Percentiles rank a stretch among this genome's conserved stretches.
Conservation (phyloP, 106 monocot genomes). For the Dioscorea zingiberensis region DNA sequence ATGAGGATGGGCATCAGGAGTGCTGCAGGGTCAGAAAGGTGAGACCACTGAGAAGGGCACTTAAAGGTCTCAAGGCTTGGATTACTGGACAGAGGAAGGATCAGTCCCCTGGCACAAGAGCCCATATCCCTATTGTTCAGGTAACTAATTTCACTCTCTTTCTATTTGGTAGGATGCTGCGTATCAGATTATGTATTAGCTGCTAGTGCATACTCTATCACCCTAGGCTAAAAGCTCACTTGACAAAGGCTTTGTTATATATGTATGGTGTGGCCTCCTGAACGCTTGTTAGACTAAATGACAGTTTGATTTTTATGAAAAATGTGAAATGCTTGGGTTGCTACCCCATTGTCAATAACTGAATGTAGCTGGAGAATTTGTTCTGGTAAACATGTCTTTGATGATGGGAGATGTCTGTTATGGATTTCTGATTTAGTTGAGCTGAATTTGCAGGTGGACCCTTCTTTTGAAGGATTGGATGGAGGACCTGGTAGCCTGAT, state of each 20-base stretch:
- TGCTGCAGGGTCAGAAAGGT: constrained; percentile 93
- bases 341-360: no score
- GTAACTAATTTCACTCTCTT: constrained; percentile 11
- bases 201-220: no score
- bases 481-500: constrained; percentile 88
- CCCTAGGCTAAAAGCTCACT: no score
- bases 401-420: not conserved
- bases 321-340: no score
- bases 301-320: not conserved
- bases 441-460: constrained; percentile 58
- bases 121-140: constrained; percentile 85
- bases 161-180: no score
- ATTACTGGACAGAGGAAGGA: constrained; percentile 96
- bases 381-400: not conserved
- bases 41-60: constrained; percentile 67
- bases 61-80: constrained; percentile 88
- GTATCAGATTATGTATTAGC: no score
- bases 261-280: no score
- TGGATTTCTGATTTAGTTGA: not conserved
- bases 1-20: constrained; percentile 96
- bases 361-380: no score
- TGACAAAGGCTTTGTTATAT: no score
- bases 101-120: constrained; percentile 84
- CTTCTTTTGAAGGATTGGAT: constrained; percentile 74
- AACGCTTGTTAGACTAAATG: not conserved